Conservation (phyloP, 2,329 filamentous ascomycete species). For the Hymenoscyphus linearis region DNA sequence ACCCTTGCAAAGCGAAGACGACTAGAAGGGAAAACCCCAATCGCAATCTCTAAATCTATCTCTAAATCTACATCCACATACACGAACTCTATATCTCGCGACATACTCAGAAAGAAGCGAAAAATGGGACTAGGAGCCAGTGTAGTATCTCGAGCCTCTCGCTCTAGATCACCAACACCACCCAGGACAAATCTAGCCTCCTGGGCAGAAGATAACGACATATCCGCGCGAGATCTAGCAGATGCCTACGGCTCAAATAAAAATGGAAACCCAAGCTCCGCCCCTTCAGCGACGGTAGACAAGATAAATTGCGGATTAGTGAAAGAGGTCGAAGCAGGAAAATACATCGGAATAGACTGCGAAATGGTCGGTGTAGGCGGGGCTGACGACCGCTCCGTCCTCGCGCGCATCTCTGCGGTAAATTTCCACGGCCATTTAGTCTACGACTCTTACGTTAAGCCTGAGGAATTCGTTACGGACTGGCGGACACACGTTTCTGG, state of each 20-base stretch:
- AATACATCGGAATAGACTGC: constrained; percentile 91
- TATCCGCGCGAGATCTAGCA: constrained; percentile 54
- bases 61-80: neutral
- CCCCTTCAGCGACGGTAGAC: constrained; percentile 36
- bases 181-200: constrained; percentile 51
- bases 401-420: constrained; percentile 84
- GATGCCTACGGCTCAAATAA: constrained; percentile 53
- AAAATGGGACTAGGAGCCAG: constrained; percentile 56
- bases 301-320: constrained; percentile 61
- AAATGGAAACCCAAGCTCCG: constrained; percentile 40
- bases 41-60: neutral
- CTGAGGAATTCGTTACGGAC: constrained; percentile 74
- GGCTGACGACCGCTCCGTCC: constrained; percentile 62
- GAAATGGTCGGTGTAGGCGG: constrained; percentile 93
- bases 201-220: constrained; percentile 56
- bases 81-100: neutral
- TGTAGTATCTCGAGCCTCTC: constrained; percentile 37
- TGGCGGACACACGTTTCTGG: constrained; percentile 87
- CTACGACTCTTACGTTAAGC: constrained; percentile 88
- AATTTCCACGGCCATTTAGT: constrained; percentile 91
- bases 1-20: constrained; percentile 32
- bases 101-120: constrained; percentile 7
- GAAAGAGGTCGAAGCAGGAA: constrained; percentile 64
- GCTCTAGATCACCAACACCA: constrained; percentile 27
- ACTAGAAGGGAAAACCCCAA: constrained; percentile 21